Percentiles rank a stretch among this genome's conserved stretches.
phyloP scores from a whole-genome alignment of 2,329 filamentous ascomycete species.

The Coniochaeta ligniaria region DNA sequence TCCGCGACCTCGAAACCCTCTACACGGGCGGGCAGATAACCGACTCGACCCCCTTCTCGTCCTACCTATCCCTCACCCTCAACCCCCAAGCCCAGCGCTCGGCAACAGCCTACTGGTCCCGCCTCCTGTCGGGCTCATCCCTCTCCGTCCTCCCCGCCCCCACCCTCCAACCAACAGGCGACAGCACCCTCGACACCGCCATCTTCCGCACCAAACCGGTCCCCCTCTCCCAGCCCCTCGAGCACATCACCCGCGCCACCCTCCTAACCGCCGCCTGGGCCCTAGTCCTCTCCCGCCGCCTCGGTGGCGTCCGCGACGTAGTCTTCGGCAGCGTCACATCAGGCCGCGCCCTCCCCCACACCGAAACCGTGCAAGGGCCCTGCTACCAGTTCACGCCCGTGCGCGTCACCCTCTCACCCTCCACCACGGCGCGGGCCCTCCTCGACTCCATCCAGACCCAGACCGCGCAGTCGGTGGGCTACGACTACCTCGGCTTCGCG shows the following conservation, averaged over 20 bases:
- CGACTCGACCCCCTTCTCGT: constrained; percentile 26
- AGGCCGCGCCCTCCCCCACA: constrained; percentile 28
- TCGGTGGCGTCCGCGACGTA: constrained; percentile 22
- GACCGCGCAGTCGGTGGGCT: constrained; percentile 17
- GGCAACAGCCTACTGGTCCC: constrained; percentile 31
- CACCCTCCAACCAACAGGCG: neutral
- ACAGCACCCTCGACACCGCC: constrained; percentile 3
- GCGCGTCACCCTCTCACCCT: constrained; percentile 25
- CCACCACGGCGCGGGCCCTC: constrained; percentile 24
- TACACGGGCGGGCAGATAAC: constrained; percentile 22
- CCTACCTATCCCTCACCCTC: constrained; percentile 24
- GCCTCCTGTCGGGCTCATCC: constrained; percentile 25
- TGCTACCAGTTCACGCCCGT: constrained; percentile 37
- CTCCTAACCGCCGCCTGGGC: constrained; percentile 36
- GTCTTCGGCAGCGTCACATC: constrained; percentile 33
- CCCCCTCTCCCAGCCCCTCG: constrained; percentile 15
- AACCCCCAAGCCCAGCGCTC: constrained; percentile 18
- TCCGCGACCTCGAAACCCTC: constrained; percentile 29
- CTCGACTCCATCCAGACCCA: constrained; percentile 24
- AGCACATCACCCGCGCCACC: constrained; percentile 31
- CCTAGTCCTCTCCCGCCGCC: constrained; percentile 27
- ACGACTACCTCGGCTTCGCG: constrained; percentile 26
- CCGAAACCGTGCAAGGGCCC: constrained; percentile 33
- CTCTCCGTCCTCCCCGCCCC: constrained; percentile 22
- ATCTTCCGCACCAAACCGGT: constrained; percentile 14